phyloP scores from a whole-genome alignment of 2,329 filamentous ascomycete species.

The Aplosporella prunicola region DNA sequence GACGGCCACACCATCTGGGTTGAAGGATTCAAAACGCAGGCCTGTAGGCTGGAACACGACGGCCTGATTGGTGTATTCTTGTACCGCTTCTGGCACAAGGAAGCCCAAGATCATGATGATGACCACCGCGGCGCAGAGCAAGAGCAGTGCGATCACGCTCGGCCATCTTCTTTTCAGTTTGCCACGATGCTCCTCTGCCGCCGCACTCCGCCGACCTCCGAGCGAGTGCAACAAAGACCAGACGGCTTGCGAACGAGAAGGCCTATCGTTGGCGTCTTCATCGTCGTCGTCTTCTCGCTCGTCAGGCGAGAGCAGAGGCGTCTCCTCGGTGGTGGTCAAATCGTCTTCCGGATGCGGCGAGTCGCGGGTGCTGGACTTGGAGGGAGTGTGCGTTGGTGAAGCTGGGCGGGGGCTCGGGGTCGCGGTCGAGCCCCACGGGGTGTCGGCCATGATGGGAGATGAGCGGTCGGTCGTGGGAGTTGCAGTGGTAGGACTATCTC shows the following conservation, averaged over 20 bases:
- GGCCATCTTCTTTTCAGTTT: constrained; percentile 62
- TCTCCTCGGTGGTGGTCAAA: constrained; percentile 27
- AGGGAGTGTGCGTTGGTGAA: constrained; percentile 29
- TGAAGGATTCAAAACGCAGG: constrained; percentile 79
- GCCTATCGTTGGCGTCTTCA: constrained; percentile 12
- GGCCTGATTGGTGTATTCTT: constrained; percentile 79
- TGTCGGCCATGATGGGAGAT: constrained; percentile 23
- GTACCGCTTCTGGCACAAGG: constrained; percentile 66
- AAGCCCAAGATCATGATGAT: constrained; percentile 70
- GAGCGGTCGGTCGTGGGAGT: too few species aligned
- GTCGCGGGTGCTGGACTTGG: constrained; percentile 21
- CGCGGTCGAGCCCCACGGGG: constrained; percentile 27
- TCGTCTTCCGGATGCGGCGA: constrained; percentile 4
- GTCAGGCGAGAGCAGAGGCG: constrained; percentile 28
- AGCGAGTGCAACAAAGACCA: constrained; percentile 28
- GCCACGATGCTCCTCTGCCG: too few species aligned
- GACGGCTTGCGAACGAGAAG: constrained; percentile 22
- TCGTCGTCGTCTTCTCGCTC: constrained; percentile 18
- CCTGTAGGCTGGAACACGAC: constrained; percentile 73
- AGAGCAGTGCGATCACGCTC: constrained; percentile 61
- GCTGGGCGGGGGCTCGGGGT: constrained; percentile 28
- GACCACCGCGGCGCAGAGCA: constrained; percentile 55
- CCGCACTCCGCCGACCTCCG: too few species aligned
- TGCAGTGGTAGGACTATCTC: too few species aligned
- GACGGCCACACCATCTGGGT: constrained; percentile 63